Percentiles rank a stretch among this genome's conserved stretches.
Conservation (phyloP, 371 early-diverging fungal species). For the Mitosporidium daphniae region DNA sequence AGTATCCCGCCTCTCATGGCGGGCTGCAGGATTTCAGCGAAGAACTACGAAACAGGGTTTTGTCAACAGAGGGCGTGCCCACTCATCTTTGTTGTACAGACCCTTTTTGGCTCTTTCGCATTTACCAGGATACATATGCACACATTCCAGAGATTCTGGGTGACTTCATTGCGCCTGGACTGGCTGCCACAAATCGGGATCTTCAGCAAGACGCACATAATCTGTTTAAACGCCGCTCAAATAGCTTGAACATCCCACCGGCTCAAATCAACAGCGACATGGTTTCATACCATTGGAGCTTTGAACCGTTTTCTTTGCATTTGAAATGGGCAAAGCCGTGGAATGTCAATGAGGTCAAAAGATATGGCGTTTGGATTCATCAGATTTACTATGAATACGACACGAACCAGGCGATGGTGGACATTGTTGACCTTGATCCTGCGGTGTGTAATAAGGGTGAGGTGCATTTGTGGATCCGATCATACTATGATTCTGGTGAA, state of each 20-base stretch:
- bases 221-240: background rate
- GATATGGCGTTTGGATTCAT: conserved; percentile 1
- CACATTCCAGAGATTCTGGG: conserved; percentile 6
- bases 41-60: conserved; percentile 7
- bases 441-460: too few relatives aligned
- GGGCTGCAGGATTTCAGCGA: conserved; percentile 8
- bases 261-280: background rate
- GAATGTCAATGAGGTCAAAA: background rate
- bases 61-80: conserved; percentile 7
- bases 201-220: conserved; percentile 1
- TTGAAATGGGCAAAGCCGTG: background rate
- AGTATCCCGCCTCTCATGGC: conserved; percentile 5
- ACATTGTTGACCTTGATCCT: too few relatives aligned
- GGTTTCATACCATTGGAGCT: background rate
- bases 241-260: too few relatives aligned
- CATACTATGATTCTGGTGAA: too few relatives aligned
- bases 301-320: background rate
- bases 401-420: too few relatives aligned
- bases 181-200: conserved; percentile 4
- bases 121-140: conserved; percentile 13
- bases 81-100: conserved; percentile 10
- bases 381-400: background rate
- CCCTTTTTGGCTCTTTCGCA: conserved; percentile 13
- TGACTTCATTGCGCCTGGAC: conserved; percentile 4
- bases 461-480: too few relatives aligned